Base-by-base conservation (phyloP, 305 asterid genomes). In the Fraxinus xanthoxyloides region DNA sequence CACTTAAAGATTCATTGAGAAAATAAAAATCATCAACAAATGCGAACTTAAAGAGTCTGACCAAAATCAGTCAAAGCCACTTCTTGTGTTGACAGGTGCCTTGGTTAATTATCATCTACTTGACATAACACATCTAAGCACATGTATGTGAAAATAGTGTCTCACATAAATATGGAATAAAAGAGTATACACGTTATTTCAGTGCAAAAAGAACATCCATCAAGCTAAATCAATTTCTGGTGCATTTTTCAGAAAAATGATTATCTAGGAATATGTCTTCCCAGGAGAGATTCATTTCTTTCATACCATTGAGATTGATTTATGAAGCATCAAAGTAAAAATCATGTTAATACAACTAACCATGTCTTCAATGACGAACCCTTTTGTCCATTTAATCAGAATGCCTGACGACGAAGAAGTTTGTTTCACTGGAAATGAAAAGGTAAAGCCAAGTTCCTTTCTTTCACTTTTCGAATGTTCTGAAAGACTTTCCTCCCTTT, bases 351-450 rank as follows among this genome's bases (percentile, higher is more conserved):
- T 2, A 34, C 59, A 81, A 85, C 97, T 85, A 79, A 94, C 98
- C 97, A 67, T 89, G 86, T 93, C 95, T 48, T 85, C 85, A 61
- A 94, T 89, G 9, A 90, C 85, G 77, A 94, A 94, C 65, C 95
- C 97, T 86, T 94, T 92, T 1, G 98, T 93, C 97, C 97, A 93
- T 85, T 93, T 93, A 61, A 93, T 89, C 59, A 94, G 86, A 77
- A 88, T 88, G 86, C 98, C 98, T 23, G 97, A 91, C 1, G 92
- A 88, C n/a, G 89, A 65, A 32, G 98, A 92, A 69, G 84, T 87
- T 80, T 93, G 98, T 82, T 86, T 92, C 84, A 94, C 89, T 1
- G 98, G 98, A 87, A 92, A 94, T 4, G 98, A 93, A 79, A 94
- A 93, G 77, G 98, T 93, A 91, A 94, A 93, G 80, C 98, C 98